Evolutionary conservation across 768 basidiomycete species (phyloP).

Genomic region (Panus rudis): DNA sequence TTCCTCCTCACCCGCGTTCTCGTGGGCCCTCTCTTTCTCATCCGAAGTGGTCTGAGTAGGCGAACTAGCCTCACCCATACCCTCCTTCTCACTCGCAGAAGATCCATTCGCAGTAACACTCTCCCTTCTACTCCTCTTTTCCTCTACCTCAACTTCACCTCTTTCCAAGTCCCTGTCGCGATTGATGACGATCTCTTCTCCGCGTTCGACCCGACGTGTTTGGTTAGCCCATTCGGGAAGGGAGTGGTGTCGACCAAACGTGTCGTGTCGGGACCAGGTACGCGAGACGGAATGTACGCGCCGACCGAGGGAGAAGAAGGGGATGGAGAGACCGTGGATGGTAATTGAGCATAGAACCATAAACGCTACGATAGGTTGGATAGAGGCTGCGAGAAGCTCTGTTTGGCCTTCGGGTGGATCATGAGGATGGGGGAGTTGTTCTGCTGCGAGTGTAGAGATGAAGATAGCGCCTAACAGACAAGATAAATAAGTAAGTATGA

Average conservation of each 20-base stretch:
- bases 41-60: too few relatives aligned
- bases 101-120: slow-evolving; percentile 4
- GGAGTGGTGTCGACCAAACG: slow-evolving; percentile 27
- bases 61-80: too few relatives aligned
- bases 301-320: slow-evolving; percentile 86
- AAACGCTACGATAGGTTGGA: slow-evolving; percentile 92
- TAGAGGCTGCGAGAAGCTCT: slow-evolving; percentile 60
- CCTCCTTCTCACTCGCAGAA: slow-evolving; percentile 7
- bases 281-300: slow-evolving; percentile 88
- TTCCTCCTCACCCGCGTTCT: slow-evolving; percentile 8
- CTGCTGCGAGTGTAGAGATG: slow-evolving; percentile 77
- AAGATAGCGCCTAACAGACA: slow-evolving; percentile 70
- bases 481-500: background rate
- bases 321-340: slow-evolving; percentile 87
- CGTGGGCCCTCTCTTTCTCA: slow-evolving; percentile 7
- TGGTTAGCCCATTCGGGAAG: slow-evolving; percentile 82
- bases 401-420: slow-evolving; percentile 48
- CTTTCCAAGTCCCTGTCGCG: slow-evolving; percentile 60
- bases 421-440: slow-evolving; percentile 43
- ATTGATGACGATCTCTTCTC: slow-evolving; percentile 80
- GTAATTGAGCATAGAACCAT: slow-evolving; percentile 90
- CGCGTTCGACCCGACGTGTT: slow-evolving; percentile 60
- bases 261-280: slow-evolving; percentile 81
- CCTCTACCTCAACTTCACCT: slow-evolving; percentile 29
- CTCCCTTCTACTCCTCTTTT: slow-evolving; percentile 19